A percentile compares a stretch with the other conserved stretches of the same genome.
Conservation (phyloP, 2,329 filamentous ascomycete genomes). For the Trichoderma atroviride region DNA sequence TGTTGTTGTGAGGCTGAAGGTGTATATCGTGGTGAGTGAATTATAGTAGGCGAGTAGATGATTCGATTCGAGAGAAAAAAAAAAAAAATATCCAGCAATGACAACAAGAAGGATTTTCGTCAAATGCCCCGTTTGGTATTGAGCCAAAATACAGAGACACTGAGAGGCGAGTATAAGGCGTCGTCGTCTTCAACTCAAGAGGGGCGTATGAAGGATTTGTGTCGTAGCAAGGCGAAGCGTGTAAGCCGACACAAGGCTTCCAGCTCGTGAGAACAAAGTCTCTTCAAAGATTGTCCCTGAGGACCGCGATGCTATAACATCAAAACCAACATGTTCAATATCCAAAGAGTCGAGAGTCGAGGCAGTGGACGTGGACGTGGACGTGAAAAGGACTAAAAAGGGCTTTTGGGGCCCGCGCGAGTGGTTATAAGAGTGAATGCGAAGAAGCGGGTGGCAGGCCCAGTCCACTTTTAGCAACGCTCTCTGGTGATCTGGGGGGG, state of each 20-base stretch:
- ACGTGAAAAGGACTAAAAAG: constrained; percentile 26
- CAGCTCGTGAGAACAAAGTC: constrained; percentile 27
- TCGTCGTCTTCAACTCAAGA: constrained; percentile 3
- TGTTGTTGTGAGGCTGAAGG: constrained; percentile 7
- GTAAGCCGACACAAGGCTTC: constrained; percentile 34
- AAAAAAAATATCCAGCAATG: not conserved
- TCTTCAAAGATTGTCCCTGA: constrained; percentile 39
- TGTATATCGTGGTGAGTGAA: constrained; percentile 6
- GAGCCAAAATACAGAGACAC: not conserved
- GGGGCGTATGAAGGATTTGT: constrained; percentile 12
- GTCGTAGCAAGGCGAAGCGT: constrained; percentile 31
- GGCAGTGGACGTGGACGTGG: constrained; percentile 37
- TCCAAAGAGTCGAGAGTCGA: constrained; percentile 30
- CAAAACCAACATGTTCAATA: constrained; percentile 40
- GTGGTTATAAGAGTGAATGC: constrained; percentile 27
- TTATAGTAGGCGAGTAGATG: not conserved
- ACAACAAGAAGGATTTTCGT: not conserved
- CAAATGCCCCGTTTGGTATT: not conserved
- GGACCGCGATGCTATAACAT: constrained; percentile 45
- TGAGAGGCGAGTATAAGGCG: not conserved
- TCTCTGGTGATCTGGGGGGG: constrained; percentile 24
- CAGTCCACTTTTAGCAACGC: constrained; percentile 25
- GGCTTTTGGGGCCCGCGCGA: constrained; percentile 23
- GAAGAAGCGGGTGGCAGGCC: constrained; percentile 15
- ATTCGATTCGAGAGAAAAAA: constrained; percentile 34